Base-by-base conservation (phyloP, 345 rosid genomes). In the Cardamine resedifolia region DNA sequence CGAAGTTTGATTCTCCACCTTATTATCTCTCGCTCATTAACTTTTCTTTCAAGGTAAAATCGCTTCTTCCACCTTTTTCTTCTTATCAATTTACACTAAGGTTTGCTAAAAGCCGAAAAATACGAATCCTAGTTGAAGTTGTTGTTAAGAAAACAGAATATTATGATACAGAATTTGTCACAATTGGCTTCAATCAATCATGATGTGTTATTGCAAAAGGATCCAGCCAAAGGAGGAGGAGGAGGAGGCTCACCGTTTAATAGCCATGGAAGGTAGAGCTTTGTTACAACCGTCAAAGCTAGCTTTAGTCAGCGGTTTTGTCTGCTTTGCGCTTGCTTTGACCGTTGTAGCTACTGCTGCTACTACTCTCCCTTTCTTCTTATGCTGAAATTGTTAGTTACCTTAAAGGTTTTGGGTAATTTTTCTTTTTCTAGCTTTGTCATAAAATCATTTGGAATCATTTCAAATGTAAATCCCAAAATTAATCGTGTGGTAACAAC, bases 161-260 rank as follows among this genome's bases (percentile, higher is more conserved):
- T 27, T 5, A 21, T 70, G 71, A 14, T 82, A 81, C 92, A 90
- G 96, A 90, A 90, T 72, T 71, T 87, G 72, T 90, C 92, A 15
- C 96, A 90, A 70, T 74, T 90, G 82, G 96, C 96, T 28, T 80
- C 89, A 12, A 90, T 90, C 52, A 90, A 90, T 70, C 91, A 86
- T 63, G 96, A 87, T 34, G 88, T 90, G 70, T 76, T 85, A 20
- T 45, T 90, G 64, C 92, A 89, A 81, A 87, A 81, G 78, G 87
- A 89, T 84, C 57, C 90, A 24, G 65, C 85, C 4, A 85, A 72
- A 70, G 78, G 78, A 69, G 70, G 71, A 53, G 39, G 52, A 68
- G 63, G 68, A 60, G 68, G 59, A 36, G 55, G 59, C 62, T 85
- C 87, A 20, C 90, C 88, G 0, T 81, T 87, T 57, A 80, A 78